A percentile compares a stretch with the other conserved stretches of the same genome.
Evolutionary conservation across 1,139 yeast species (phyloP).

Genomic region (Arxiozyma bovina): DNA sequence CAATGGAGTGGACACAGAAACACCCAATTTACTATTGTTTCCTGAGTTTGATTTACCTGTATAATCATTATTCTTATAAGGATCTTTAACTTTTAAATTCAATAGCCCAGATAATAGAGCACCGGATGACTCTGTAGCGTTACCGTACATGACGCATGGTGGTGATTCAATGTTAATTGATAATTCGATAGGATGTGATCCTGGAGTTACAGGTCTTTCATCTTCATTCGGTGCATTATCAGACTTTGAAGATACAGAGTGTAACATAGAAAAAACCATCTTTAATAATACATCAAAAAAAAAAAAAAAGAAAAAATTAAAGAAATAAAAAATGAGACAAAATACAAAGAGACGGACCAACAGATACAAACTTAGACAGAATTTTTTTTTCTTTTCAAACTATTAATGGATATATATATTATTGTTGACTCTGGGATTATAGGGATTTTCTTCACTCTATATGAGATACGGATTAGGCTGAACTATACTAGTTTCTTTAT

Average conservation of each 20-base stretch:
- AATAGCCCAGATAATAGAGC: constrained; percentile 74
- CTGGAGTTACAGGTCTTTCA: constrained; percentile 3
- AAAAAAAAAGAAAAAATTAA: background rate
- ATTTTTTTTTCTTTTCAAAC: background rate
- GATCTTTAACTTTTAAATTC: constrained; percentile 20
- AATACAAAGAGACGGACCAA: background rate
- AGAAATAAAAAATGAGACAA: background rate
- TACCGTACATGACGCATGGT: constrained; percentile 78
- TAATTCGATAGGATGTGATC: constrained; percentile 37
- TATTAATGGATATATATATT: background rate
- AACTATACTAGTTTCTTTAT: no score
- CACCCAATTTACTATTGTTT: background rate
- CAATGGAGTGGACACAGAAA: background rate
- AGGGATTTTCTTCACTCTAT: no score
- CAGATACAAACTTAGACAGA: background rate
- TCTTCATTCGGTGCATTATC: background rate
- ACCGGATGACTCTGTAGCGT: constrained; percentile 72
- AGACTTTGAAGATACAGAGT: constrained; percentile 2
- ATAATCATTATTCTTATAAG: constrained; percentile 8
- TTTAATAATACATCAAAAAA: background rate
- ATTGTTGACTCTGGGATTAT: background rate
- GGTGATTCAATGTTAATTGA: constrained; percentile 75
- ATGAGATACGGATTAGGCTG: no score
- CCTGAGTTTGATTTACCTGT: background rate
- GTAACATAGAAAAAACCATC: constrained; percentile 9